A percentile compares a stretch with the other conserved stretches of the same genome.
Conservation (phyloP, 2,329 filamentous ascomycete genomes). For the Penicillium sp. region DNA sequence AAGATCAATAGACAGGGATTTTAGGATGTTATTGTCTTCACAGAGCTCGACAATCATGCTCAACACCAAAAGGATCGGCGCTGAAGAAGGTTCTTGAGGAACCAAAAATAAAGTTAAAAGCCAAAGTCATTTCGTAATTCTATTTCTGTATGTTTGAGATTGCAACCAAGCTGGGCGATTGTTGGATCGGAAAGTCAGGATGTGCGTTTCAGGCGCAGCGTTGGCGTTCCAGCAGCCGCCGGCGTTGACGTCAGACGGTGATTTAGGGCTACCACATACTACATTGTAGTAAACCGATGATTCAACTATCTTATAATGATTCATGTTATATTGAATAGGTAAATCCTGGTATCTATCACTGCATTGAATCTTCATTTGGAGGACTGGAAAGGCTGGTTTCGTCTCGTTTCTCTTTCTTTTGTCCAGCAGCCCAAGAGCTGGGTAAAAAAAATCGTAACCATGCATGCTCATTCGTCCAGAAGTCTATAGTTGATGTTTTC, state of each 20-base stretch:
- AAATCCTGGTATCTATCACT: neutral
- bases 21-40: neutral
- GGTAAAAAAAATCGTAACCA: neutral
- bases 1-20: neutral
- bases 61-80: neutral
- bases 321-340: neutral
- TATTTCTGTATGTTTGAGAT: conserved; percentile 4
- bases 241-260: conserved; percentile 23
- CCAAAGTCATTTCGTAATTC: neutral
- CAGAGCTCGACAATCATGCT: neutral
- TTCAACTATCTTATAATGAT: neutral
- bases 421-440: neutral
- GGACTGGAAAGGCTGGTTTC: neutral
- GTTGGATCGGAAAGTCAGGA: conserved; percentile 15
- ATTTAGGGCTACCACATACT: conserved; percentile 3
- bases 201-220: conserved; percentile 16
- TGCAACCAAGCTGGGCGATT: conserved; percentile 4
- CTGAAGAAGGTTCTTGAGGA: neutral
- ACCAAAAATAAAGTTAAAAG: neutral
- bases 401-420: neutral
- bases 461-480: neutral
- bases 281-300: neutral
- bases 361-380: neutral
- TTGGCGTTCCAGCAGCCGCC: conserved; percentile 25
- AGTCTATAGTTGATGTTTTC: too few relatives aligned